These are phyloP conservation scores for Xanthoconium stramineum DNA, from an alignment of 768 basidiomycete species.

Conservation along the genomic window DNA sequence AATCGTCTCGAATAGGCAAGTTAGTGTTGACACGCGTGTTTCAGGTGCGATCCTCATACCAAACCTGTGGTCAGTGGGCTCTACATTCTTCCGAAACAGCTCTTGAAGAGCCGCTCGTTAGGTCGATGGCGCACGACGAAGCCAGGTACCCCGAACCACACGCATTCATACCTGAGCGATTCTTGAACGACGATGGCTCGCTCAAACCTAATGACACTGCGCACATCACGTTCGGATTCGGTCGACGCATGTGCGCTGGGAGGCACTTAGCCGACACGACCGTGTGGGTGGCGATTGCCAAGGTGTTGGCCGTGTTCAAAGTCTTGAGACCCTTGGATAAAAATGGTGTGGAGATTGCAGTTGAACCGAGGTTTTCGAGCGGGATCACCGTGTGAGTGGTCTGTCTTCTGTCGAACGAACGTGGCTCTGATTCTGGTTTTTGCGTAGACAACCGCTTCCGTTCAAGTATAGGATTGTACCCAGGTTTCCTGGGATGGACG, in stretches of 20 bases:
- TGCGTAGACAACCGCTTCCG: neutral
- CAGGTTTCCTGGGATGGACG: neutral
- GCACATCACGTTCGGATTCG: constrained; percentile 15
- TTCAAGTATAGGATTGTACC: neutral
- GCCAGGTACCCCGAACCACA: neutral
- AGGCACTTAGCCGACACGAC: constrained; percentile 9
- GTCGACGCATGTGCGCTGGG: constrained; percentile 19
- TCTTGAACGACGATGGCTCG: neutral
- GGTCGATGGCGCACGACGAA: neutral
- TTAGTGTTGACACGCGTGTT: neutral
- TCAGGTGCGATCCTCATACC: neutral
- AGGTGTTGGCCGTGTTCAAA: neutral
- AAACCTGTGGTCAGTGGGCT: neutral
- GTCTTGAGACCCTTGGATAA: neutral
- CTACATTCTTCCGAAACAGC: neutral
- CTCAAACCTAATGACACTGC: constrained; percentile 2
- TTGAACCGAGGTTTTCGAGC: constrained; percentile 2
- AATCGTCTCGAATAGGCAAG: neutral
- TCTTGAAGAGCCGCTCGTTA: neutral
- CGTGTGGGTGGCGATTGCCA: neutral
- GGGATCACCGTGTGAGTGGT: neutral
- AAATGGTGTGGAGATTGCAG: neutral
- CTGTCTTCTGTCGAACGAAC: too few relatives aligned
- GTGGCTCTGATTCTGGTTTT: too few relatives aligned
- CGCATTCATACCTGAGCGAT: neutral